These are phyloP conservation scores for Aspergillus sclerotioniger DNA, from an alignment of 495 filamentous ascomycete species.

Conservation along the genomic window DNA sequence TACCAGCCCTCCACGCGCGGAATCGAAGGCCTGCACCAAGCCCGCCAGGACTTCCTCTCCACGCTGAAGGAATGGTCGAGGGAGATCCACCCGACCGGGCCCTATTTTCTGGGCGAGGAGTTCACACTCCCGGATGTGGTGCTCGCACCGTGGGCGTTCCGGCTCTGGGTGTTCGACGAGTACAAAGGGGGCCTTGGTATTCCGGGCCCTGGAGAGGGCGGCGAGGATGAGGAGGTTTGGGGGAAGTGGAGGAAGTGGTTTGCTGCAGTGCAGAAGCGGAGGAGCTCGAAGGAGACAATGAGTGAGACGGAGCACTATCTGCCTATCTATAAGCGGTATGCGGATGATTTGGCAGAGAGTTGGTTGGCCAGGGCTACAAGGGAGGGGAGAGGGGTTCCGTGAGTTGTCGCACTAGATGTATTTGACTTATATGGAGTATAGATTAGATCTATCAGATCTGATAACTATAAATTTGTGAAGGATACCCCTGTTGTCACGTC, in stretches of 20 bases:
- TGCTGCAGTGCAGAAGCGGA: constrained; percentile 49
- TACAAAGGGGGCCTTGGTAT: constrained; percentile 66
- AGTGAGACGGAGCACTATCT: constrained; percentile 62
- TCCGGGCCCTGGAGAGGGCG: constrained; percentile 47
- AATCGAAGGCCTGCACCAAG: constrained; percentile 37
- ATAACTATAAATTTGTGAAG: background rate
- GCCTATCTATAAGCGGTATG: constrained; percentile 67
- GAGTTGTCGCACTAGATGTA: constrained; percentile 9
- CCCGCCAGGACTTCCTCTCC: constrained; percentile 47
- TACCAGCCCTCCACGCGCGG: constrained; percentile 41
- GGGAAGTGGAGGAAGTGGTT: constrained; percentile 60
- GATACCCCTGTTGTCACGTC: background rate
- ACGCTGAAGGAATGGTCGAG: constrained; percentile 53
- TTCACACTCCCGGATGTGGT: constrained; percentile 62
- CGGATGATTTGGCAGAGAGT: constrained; percentile 68
- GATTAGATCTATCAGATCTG: background rate
- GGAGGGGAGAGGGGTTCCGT: constrained; percentile 60
- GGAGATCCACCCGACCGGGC: constrained; percentile 59
- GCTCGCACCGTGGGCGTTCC: constrained; percentile 64
- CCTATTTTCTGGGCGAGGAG: constrained; percentile 60
- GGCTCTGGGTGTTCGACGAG: constrained; percentile 68
- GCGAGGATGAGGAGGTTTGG: constrained; percentile 55
- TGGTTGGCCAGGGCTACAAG: constrained; percentile 67
- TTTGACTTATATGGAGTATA: background rate
- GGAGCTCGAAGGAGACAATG: constrained; percentile 60